These are phyloP conservation scores for Paecilomyces sp. DNA, from an alignment of 2,329 filamentous ascomycete genomes.

Conservation along the genomic window DNA sequence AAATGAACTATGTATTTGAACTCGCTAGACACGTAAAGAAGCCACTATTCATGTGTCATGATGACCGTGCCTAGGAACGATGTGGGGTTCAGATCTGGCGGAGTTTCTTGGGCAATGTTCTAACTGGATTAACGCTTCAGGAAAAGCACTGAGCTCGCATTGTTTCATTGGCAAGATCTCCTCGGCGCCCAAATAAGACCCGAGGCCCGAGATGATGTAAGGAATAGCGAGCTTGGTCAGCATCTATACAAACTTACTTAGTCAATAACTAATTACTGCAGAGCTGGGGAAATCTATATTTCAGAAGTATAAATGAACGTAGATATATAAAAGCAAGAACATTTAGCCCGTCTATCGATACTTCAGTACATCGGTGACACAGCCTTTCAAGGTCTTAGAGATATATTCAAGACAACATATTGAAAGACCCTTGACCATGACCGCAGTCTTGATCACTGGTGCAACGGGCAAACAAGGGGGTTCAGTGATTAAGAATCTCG, in stretches of 20 bases:
- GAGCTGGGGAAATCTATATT: neutral
- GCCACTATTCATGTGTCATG: too few relatives aligned
- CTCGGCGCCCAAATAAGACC: neutral
- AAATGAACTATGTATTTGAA: too few relatives aligned
- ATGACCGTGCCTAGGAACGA: too few relatives aligned
- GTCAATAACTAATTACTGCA: too few relatives aligned
- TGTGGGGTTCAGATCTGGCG: too few relatives aligned
- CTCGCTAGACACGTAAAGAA: too few relatives aligned
- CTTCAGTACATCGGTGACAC: neutral
- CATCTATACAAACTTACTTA: neutral
- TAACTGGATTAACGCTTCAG: too few relatives aligned
- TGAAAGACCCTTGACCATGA: neutral
- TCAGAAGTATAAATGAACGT: neutral
- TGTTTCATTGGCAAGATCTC: neutral
- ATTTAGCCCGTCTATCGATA: neutral
- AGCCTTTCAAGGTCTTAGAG: neutral
- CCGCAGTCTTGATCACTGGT: slow-evolving; percentile 28
- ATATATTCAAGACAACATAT: neutral
- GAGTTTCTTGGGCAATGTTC: too few relatives aligned
- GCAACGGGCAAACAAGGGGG: slow-evolving; percentile 38
- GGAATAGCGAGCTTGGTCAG: neutral
- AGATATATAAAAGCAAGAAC: neutral
- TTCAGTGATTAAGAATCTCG: slow-evolving; percentile 24
- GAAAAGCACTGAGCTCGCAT: neutral
- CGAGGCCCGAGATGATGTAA: neutral